Base-by-base conservation (phyloP, 257 asterid genomes). In the Fraxinus cuspidata region DNA sequence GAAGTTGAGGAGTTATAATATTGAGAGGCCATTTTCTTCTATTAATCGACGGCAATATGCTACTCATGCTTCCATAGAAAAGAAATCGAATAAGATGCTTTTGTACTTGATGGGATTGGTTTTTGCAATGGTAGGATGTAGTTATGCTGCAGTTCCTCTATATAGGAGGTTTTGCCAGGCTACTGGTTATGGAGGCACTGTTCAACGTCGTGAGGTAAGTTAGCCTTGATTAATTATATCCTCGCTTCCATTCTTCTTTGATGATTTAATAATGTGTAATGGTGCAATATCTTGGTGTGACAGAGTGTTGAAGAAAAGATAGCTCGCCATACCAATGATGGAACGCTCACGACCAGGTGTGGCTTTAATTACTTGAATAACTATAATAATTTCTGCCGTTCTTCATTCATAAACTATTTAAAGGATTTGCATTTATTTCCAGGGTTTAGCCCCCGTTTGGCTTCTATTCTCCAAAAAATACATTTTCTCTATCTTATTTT, bases 91-190 rank as follows among this genome's bases (percentile, higher is more conserved):
- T 83, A 94, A 90, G 89, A 89, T 85, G 93, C 90, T 94, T 47
- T 56, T 81, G 5, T 94, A 94, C 94, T 82, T 94, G 84, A 92
- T 96, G 19, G 98, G 96, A 18, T 79, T 94, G 82, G 98, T 90
- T 73, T 88, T 94, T 85, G 93, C 88, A 53, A 94, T 92, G 98
- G 97, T 94, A 64, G 98, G 98, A 58, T 78, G 86, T 75, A 94
- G 93, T 82, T 94, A 94, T 85, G 98, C 98, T 82, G 97, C 97
- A 69, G 97, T 92, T 79, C 99, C 99, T 35, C 87, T 94, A 34
- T 94, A 94, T 83, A 81, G 97, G 82, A 92, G 97, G 77, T 94
- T 94, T 80, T 94, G 99, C 81, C 99, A 94, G 85, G 99, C 99
- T 81, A 94, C 97, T 25, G 99, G 99, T 66, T 92, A 94, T 83